Evolutionary conservation across 192 early-diverging fungal species (phyloP), one percentile per base, ranked within the genome.

Genomic region (Coemansia sp.): DNA sequence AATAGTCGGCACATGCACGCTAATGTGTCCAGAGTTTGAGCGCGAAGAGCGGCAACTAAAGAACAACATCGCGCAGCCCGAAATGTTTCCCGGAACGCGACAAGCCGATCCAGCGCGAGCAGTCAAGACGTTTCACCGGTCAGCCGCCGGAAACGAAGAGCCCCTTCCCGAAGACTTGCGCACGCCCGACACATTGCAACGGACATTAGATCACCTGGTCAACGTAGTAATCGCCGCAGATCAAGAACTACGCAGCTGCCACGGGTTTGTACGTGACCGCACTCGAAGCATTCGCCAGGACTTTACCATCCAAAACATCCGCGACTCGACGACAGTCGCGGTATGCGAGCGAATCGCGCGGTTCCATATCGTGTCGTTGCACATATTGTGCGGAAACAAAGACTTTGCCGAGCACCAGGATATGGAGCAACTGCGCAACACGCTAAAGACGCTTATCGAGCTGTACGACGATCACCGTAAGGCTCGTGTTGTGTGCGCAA

Each of bases 21-120:
- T 89, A 24, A 97, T 95, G 93, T 94, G 94, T 73, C 92, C 95
- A 0, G 87, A 87, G 64, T 94, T 87, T 66, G 95, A 97, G 75
- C 83, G 91, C 14, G 82, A 91, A 51, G 93, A 95, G 60, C 84
- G 95, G 25, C 90, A 93, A 55, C 85, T 86, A 50, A 89, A 91
- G 50, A 87, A 91, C 59, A 84, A 75, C 43, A 61, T 95, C 35
- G 87, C 88, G 56, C 65, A 70, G 23, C 87, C 92, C 59, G 94
- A 97, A 70, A 35, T 87, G 61, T 67, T 80, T n/a, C 79, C 84
- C 1, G 87, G 84, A 17, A 90, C 89, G 17, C 75, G 79, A 2
- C 47, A 43, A 29, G 85, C 89, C 0, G 91, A 97, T 64, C 87
- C 88, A 24, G 41, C 60, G 0, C 73, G 75, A 39, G 85, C 90